Base-by-base conservation (phyloP, 2,329 filamentous ascomycete species). In the Aaosphaeria pasadenensis region DNA sequence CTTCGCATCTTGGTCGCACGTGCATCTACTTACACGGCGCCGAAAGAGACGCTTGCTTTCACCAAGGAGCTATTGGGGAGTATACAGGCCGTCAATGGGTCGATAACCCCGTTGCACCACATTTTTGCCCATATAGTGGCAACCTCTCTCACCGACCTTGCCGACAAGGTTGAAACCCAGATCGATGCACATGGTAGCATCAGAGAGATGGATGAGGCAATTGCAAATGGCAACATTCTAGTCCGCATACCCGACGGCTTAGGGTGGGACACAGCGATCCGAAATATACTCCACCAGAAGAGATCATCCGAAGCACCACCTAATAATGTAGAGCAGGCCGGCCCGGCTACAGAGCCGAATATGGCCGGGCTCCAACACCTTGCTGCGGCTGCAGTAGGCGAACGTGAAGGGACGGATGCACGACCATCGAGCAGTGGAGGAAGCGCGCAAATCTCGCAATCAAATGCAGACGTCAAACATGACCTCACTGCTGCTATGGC, bases 341-440 rank as follows among this genome's bases (percentile, higher is more conserved):
- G 50, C 43, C 49, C 63, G 6, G 53, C 52, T 5, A n/a, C 53
- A 3, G 59, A 69, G 45, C 66, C 65, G 7, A 70, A 70, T 45
- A 69, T 71, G 63, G 66, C 60, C 13, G 66, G 67, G 11, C 58
- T 71, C 0, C 66, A 71, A 43, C 67, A 71, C 45, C 65, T 71
- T 4, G 67, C 69, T 17, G 69, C 66, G 4, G 67, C 69, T 7
- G 69, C 69, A 5, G 68, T 71, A 1, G 66, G 66, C 11, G 67
- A 69, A 48, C 64, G 67, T 11, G 66, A 66, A 44, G 58, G 63
- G 30, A 46, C 56, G 30, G 64, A 66, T 30, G 55, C 53, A 4
- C 52, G 59, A 5, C 61, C 64, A 6, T 46, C 54, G 7, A 68
- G 62, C 44, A 64, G 60, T 45, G 52, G 57, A 17, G 60, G 56